These are phyloP conservation scores for Geotrichum cucujoidarum DNA, from an alignment of 1,139 yeast species.

Conservation along the genomic window DNA sequence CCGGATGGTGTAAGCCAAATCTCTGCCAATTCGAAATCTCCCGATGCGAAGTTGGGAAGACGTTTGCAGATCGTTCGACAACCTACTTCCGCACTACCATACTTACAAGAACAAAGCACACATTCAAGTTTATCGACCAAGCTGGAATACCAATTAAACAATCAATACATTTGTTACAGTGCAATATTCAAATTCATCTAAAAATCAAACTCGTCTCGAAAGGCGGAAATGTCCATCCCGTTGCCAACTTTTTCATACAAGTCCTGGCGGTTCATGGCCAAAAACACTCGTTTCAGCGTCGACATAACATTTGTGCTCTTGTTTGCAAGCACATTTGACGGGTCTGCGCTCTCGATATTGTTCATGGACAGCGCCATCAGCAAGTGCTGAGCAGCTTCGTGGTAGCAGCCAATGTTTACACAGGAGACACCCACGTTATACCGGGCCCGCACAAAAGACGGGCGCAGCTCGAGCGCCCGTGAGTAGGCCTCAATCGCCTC, in stretches of 20 bases:
- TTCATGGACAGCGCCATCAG: constrained; percentile 77
- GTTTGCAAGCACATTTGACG: constrained; percentile 53
- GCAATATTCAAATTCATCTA: constrained; percentile 36
- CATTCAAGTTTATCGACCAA: background rate
- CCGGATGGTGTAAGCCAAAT: too few species aligned
- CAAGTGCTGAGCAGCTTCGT: constrained; percentile 92
- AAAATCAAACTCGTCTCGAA: constrained; percentile 69
- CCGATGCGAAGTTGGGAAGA: too few species aligned
- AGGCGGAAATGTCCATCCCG: constrained; percentile 71
- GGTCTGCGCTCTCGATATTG: constrained; percentile 50
- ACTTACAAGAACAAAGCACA: background rate
- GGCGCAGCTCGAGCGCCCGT: constrained; percentile 78
- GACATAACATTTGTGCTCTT: constrained; percentile 82
- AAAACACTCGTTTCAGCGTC: constrained; percentile 82
- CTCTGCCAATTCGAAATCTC: too few species aligned
- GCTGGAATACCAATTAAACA: background rate
- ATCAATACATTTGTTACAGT: background rate
- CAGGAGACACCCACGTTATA: constrained; percentile 93
- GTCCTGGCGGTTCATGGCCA: constrained; percentile 92
- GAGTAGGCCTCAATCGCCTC: constrained; percentile 95
- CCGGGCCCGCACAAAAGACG: constrained; percentile 93
- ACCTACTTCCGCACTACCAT: background rate
- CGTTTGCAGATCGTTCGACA: too few species aligned
- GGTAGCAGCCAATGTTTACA: constrained; percentile 90
- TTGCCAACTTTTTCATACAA: constrained; percentile 76